phyloP scores from a whole-genome alignment of 2,329 filamentous ascomycete species.

The Rachicladosporium sp. region DNA sequence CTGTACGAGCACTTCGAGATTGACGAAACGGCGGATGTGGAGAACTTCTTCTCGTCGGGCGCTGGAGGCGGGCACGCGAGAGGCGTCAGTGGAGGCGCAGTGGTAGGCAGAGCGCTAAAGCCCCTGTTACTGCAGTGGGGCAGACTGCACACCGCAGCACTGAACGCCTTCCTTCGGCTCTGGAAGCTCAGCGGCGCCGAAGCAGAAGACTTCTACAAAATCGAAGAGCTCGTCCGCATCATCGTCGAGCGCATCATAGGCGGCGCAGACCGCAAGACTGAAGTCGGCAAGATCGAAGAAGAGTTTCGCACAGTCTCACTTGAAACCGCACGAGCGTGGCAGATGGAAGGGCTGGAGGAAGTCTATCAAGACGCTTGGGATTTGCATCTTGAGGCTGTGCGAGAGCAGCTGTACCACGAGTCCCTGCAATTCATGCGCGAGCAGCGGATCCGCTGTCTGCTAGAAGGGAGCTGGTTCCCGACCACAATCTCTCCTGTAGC shows the following conservation, averaged over 20 bases:
- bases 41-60: slow-evolving; percentile 7
- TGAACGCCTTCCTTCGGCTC: slow-evolving; percentile 78
- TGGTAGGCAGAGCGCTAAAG: slow-evolving; percentile 53
- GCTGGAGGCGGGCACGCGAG: neutral
- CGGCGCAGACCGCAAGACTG: slow-evolving; percentile 65
- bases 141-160: slow-evolving; percentile 67
- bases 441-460: slow-evolving; percentile 78
- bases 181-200: slow-evolving; percentile 87
- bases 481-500: slow-evolving; percentile 30
- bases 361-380: slow-evolving; percentile 95
- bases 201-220: slow-evolving; percentile 81
- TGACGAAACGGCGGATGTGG: slow-evolving; percentile 34
- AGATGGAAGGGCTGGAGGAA: slow-evolving; percentile 85
- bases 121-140: slow-evolving; percentile 90
- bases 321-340: slow-evolving; percentile 62
- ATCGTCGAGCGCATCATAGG: slow-evolving; percentile 83
- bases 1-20: slow-evolving; percentile 95
- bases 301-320: slow-evolving; percentile 78
- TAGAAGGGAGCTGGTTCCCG: slow-evolving; percentile 83
- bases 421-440: slow-evolving; percentile 94
- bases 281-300: slow-evolving; percentile 78
- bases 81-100: slow-evolving; percentile 30
- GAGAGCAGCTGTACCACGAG: slow-evolving; percentile 81
- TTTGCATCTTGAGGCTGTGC: slow-evolving; percentile 73
- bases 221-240: slow-evolving; percentile 81